These are phyloP conservation scores for Glebionis coronaria DNA, from an alignment of 129 eudicot species.

Conservation along the genomic window DNA sequence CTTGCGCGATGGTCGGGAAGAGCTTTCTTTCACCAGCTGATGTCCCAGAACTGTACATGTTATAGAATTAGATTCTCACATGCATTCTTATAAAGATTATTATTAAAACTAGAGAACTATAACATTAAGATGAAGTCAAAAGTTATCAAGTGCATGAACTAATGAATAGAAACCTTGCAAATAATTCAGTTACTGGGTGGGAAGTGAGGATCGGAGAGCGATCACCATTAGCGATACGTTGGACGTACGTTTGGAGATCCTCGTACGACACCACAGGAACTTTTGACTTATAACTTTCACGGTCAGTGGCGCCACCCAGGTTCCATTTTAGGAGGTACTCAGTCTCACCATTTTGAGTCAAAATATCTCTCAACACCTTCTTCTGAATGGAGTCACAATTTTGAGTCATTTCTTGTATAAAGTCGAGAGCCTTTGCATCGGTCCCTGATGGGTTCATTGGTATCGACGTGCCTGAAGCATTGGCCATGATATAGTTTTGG, in stretches of 20 bases:
- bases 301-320: conserved; percentile 51
- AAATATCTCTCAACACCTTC: conserved; percentile 51
- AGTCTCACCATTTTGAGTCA: conserved; percentile 53
- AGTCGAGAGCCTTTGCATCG: conserved; percentile 73
- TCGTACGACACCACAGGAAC: conserved; percentile 79
- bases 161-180: conserved; percentile 55
- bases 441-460: conserved; percentile 52
- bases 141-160: neutral
- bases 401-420: conserved; percentile 72
- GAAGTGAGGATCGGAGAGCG: conserved; percentile 67
- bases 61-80: neutral
- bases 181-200: conserved; percentile 78
- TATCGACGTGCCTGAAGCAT: conserved; percentile 33
- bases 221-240: conserved; percentile 71
- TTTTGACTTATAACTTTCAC: conserved; percentile 53
- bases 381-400: conserved; percentile 58
- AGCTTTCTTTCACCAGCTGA: conserved; percentile 91
- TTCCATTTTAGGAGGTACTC: conserved; percentile 56
- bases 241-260: conserved; percentile 68
- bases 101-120: neutral
- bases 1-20: conserved; percentile 83
- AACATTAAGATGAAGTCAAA: too few relatives aligned
- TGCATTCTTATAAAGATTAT: neutral
- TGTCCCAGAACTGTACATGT: conserved; percentile 70
- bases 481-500: conserved; percentile 33